Conservation (phyloP, 2,329 filamentous ascomycete genomes). For the Pseudocercospora musae region DNA sequence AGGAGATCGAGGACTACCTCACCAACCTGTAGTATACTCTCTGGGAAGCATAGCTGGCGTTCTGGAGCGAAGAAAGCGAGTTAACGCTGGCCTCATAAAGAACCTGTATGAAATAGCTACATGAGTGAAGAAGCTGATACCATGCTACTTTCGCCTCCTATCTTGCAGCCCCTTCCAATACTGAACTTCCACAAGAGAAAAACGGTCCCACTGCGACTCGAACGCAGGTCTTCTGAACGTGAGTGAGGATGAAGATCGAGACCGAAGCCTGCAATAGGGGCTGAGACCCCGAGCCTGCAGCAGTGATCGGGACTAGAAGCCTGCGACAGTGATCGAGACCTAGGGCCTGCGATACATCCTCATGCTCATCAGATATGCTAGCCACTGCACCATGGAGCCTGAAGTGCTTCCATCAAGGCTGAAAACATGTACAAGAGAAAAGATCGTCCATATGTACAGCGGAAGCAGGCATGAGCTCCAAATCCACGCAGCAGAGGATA, state of each 20-base stretch:
- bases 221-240: background rate
- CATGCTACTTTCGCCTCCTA: background rate
- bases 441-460: too few relatives aligned
- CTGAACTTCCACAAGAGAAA: background rate
- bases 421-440: too few relatives aligned
- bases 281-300: too few relatives aligned
- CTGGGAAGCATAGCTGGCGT: conserved; percentile 9
- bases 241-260: background rate
- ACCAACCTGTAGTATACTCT: conserved; percentile 76
- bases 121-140: background rate
- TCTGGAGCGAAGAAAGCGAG: background rate
- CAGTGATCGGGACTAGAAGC: too few relatives aligned
- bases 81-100: background rate
- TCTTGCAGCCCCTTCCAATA: background rate
- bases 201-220: background rate
- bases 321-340: too few relatives aligned
- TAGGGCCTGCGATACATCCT: too few relatives aligned
- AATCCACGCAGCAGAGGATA: too few relatives aligned
- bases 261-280: too few relatives aligned
- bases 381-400: too few relatives aligned
- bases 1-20: conserved; percentile 99
- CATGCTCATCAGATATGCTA: too few relatives aligned
- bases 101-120: conserved; percentile 15
- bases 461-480: too few relatives aligned
- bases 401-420: too few relatives aligned